Conservation (phyloP, 2,329 filamentous ascomycete species). For the Harringtonia lauricola region DNA sequence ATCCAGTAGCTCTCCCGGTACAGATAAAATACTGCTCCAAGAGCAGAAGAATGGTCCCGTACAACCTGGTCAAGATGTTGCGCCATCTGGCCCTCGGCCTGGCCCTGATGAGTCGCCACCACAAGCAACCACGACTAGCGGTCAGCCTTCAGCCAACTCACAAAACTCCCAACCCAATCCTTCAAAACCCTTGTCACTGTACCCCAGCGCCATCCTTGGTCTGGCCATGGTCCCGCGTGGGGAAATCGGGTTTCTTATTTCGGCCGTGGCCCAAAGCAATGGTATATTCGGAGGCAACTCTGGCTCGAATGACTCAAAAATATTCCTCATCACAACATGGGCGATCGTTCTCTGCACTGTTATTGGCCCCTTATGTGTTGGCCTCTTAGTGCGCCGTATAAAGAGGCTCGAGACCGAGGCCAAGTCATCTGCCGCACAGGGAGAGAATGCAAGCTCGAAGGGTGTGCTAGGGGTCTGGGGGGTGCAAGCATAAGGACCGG, state of each 20-base stretch:
- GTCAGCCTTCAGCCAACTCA: neutral
- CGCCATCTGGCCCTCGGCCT: too few species aligned
- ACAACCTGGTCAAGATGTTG: too few species aligned
- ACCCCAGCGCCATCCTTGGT: slow-evolving; percentile 56
- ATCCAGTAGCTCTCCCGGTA: too few species aligned
- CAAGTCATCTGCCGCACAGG: neutral
- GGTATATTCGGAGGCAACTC: slow-evolving; percentile 24
- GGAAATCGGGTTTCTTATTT: slow-evolving; percentile 70
- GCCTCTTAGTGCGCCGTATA: slow-evolving; percentile 32
- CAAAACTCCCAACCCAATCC: slow-evolving; percentile 12
- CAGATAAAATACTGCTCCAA: too few species aligned
- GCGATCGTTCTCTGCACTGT: slow-evolving; percentile 45
- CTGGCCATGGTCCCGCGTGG: slow-evolving; percentile 64
- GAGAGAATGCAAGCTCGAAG: too few species aligned
- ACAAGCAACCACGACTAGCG: neutral
- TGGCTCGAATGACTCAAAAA: slow-evolving; percentile 19
- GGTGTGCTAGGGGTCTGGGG: slow-evolving; percentile 3
- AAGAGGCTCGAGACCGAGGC: slow-evolving; percentile 17
- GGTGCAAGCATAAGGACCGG: neutral
- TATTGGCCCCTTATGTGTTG: slow-evolving; percentile 35
- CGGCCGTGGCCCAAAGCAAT: slow-evolving; percentile 50
- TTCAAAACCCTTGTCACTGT: slow-evolving; percentile 46
- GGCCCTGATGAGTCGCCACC: too few species aligned
- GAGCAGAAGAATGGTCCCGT: too few species aligned
- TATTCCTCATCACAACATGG: slow-evolving; percentile 44